A percentile compares a stretch with the other conserved stretches of the same genome.
phyloP scores from a whole-genome alignment of 371 early-diverging fungal genomes.

The Mortierella sp. region DNA sequence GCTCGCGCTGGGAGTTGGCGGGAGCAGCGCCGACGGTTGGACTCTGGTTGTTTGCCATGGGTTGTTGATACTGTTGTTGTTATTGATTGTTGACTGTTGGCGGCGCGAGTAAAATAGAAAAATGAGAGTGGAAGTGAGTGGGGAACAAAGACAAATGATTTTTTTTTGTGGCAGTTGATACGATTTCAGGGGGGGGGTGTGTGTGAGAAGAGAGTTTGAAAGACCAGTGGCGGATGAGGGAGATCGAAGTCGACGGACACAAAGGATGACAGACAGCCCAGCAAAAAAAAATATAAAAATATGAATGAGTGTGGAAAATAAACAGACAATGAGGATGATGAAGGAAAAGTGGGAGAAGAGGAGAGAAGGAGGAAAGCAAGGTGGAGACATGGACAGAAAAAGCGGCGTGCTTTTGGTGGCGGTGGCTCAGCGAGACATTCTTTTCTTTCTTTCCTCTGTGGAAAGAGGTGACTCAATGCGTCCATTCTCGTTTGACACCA shows the following conservation, averaged over 20 bases:
- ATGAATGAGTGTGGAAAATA: background rate
- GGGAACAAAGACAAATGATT: background rate
- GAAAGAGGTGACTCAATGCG: background rate
- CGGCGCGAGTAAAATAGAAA: background rate
- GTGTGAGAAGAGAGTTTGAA: background rate
- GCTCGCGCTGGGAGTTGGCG: slow-evolving; percentile 12
- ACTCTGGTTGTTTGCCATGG: slow-evolving; percentile 34
- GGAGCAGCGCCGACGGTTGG: slow-evolving; percentile 9
- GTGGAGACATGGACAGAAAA: too few species aligned
- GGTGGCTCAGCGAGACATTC: slow-evolving; percentile 16
- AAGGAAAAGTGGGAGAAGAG: background rate
- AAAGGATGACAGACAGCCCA: background rate
- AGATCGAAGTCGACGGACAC: background rate
- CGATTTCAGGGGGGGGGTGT: background rate
- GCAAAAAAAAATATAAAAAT: background rate
- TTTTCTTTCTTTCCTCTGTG: background rate
- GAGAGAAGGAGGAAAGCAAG: background rate
- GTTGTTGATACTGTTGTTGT: background rate
- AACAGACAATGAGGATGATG: background rate
- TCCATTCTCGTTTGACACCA: background rate
- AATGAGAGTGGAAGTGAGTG: background rate
- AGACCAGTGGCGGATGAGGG: background rate
- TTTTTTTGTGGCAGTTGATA: background rate
- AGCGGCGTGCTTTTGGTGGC: slow-evolving; percentile 23
- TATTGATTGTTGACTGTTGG: background rate